Evolutionary conservation across 768 basidiomycete species (phyloP), one percentile per base, ranked within the genome.

Genomic region (Tricholoma furcatifolium): DNA sequence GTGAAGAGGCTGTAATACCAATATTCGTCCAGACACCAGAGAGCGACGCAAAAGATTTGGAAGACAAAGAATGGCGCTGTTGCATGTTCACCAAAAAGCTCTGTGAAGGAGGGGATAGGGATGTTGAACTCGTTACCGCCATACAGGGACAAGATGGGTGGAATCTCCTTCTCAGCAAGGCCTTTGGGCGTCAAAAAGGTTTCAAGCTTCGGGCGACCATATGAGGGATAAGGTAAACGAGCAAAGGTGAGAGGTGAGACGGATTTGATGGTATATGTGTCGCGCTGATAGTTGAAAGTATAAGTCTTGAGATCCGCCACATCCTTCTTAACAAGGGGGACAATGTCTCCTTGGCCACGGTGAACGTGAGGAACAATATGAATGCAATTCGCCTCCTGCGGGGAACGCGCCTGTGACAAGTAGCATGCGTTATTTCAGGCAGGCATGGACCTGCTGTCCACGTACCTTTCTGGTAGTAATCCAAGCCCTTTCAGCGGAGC

Each of bases 61-160:
- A 99, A 99, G 23, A 99, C 97, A 70, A 99, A 99, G 81, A 99
- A 99, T 0, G 97, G 97, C 0, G 97, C 97, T 4, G 94, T 95
- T 1, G 96, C 94, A 65, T 99, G 97, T 74, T 99, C 97, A 20
- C 75, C 79, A 60, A 99, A 98, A 32, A 99, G 82, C 59, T 93
- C 91, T 9, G 80, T 78, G 65, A 99, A 99, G 1, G 90, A 89
- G 6, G 97, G 97, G 38, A 99, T 91, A 2, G 97, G 97, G 57
- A 99, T 98, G 66, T 97, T 84, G 72, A 98, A 98, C 63, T 92
- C 90, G 71, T 99, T 99, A 60, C 84, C 83, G 51, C 96, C 97
- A 64, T 92, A 99, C 18, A 94, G 75, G 6, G 75, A 74, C 38
- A 74, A 70, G 21, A 91, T 71, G 1, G 75, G 68, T 0, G 80